phyloP scores from a whole-genome alignment of 768 basidiomycete species.

The Termitomyces sp. region DNA sequence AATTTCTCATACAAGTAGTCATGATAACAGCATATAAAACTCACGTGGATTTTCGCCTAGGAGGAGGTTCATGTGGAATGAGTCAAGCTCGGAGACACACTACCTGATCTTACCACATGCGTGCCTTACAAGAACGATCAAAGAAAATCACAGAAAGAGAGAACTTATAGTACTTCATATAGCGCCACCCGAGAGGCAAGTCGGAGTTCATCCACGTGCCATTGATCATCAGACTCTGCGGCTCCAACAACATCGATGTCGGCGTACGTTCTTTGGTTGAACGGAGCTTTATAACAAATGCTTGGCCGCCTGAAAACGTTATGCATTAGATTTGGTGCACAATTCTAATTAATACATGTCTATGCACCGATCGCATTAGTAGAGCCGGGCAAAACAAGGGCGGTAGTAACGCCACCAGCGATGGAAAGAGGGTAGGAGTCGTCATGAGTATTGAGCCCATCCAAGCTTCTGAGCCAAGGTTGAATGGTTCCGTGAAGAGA shows the following conservation, averaged over 20 bases:
- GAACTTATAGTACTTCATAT: slow-evolving; percentile 56
- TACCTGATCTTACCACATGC: slow-evolving; percentile 43
- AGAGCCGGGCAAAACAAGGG: slow-evolving; percentile 72
- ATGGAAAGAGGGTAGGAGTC: slow-evolving; percentile 63
- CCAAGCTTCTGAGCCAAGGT: slow-evolving; percentile 68
- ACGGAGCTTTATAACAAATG: slow-evolving; percentile 74
- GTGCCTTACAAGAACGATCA: slow-evolving; percentile 30
- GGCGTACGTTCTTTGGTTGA: slow-evolving; percentile 65
- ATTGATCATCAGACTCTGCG: slow-evolving; percentile 50
- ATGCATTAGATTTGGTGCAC: not conserved
- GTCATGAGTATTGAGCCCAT: slow-evolving; percentile 80
- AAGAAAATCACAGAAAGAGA: not conserved
- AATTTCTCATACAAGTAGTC: not conserved
- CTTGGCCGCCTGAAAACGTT: slow-evolving; percentile 53
- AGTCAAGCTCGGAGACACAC: not conserved
- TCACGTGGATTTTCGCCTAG: slow-evolving; percentile 53
- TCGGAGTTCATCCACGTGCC: slow-evolving; percentile 36
- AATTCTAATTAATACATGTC: not conserved
- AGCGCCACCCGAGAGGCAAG: slow-evolving; percentile 56
- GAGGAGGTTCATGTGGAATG: not conserved
- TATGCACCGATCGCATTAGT: slow-evolving; percentile 53
- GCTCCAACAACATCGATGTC: slow-evolving; percentile 70
- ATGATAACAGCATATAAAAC: slow-evolving; percentile 5
- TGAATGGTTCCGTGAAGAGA: slow-evolving; percentile 40
- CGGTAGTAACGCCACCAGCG: slow-evolving; percentile 75